A percentile compares a stretch with the other conserved stretches of the same genome.
Evolutionary conservation across 2,329 filamentous ascomycete species (phyloP).

Genomic region (Clarireedia homoeocarpa): DNA sequence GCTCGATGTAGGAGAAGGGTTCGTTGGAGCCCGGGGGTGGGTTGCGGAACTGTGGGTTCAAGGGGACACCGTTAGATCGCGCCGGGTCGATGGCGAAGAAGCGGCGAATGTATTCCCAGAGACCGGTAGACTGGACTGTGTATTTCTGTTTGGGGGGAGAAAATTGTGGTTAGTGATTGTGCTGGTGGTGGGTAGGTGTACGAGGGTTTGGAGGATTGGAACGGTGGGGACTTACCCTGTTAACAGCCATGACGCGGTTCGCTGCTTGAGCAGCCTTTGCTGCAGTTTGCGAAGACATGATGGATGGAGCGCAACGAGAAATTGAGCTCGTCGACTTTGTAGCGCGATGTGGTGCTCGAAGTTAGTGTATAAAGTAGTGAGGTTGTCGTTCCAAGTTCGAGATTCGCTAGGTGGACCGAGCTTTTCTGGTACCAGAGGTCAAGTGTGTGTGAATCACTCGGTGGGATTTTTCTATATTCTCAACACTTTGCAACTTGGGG

Average conservation of each 20-base stretch:
- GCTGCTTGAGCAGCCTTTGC: constrained; percentile 52
- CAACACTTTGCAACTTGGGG: too few species aligned
- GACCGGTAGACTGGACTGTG: constrained; percentile 78
- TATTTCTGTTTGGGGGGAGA: constrained; percentile 65
- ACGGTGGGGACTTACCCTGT: constrained; percentile 42
- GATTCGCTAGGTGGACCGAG: neutral
- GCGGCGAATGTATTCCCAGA: constrained; percentile 80
- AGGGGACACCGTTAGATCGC: constrained; percentile 82
- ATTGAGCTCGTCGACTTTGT: constrained; percentile 20
- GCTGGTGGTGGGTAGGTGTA: neutral
- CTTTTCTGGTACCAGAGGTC: neutral
- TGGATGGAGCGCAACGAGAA: constrained; percentile 15
- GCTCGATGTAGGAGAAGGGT: constrained; percentile 68
- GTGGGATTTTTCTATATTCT: too few species aligned
- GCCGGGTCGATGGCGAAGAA: constrained; percentile 74
- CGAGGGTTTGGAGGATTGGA: neutral
- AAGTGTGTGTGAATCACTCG: too few species aligned
- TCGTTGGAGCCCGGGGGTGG: constrained; percentile 70
- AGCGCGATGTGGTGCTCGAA: neutral
- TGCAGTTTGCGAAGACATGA: constrained; percentile 41
- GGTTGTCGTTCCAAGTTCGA: neutral
- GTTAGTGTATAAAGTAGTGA: neutral
- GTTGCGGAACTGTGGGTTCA: constrained; percentile 89
- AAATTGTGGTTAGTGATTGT: constrained; percentile 19
- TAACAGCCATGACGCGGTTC: constrained; percentile 46